phyloP scores from a whole-genome alignment of 495 filamentous ascomycete genomes.

The Clavariopsis aquatica region DNA sequence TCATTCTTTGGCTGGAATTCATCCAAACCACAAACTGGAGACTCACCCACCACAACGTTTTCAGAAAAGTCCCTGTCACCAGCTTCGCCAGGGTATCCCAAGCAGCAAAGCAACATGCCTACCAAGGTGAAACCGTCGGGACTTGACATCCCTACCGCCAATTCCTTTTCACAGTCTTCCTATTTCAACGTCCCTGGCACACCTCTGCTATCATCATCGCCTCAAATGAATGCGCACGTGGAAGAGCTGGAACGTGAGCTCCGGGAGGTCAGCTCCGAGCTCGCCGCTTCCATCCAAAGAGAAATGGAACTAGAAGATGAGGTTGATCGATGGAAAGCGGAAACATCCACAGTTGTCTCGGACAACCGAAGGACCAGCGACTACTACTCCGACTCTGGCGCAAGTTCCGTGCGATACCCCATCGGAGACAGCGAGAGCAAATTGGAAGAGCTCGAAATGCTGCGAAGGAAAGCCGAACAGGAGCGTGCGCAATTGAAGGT shows the following conservation, averaged over 20 bases:
- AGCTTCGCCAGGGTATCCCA: conserved; percentile 59
- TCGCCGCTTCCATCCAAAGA: conserved; percentile 86
- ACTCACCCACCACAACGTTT: conserved; percentile 64
- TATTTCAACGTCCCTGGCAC: conserved; percentile 48
- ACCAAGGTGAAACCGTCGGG: conserved; percentile 44
- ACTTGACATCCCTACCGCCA: conserved; percentile 44
- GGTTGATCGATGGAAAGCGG: conserved; percentile 79
- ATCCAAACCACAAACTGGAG: conserved; percentile 54
- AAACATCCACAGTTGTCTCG: conserved; percentile 49
- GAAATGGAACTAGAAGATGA: conserved; percentile 97
- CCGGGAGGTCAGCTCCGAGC: conserved; percentile 85
- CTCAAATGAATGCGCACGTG: conserved; percentile 52
- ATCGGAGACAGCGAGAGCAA: conserved; percentile 63
- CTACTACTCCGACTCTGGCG: conserved; percentile 95
- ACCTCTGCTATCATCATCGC: conserved; percentile 46
- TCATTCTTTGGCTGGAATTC: conserved; percentile 72
- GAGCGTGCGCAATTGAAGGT: conserved; percentile 86
- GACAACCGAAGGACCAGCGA: conserved; percentile 83
- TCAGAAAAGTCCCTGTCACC: conserved; percentile 64
- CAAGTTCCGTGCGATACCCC: conserved; percentile 75
- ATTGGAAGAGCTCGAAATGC: conserved; percentile 79
- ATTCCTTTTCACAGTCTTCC: conserved; percentile 31
- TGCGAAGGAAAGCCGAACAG: conserved; percentile 82
- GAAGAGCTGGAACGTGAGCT: conserved; percentile 91
- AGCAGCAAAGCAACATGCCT: conserved; percentile 39